phyloP scores from a whole-genome alignment of 2,329 filamentous ascomycete species.

The Tolypocladium inflatum region DNA sequence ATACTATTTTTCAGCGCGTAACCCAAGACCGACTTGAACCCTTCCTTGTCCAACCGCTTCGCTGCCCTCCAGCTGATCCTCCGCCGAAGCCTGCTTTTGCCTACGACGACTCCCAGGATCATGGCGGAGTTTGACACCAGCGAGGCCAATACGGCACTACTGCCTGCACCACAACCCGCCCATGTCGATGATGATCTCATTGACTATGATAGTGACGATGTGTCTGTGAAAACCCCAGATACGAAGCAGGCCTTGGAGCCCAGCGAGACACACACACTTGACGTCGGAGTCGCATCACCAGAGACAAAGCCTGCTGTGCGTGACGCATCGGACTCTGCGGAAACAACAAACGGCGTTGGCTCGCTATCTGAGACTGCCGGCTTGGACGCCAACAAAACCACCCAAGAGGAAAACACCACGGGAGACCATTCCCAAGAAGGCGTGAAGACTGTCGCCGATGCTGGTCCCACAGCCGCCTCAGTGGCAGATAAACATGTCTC shows the following conservation, averaged over 20 bases:
- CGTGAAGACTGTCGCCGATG: not conserved
- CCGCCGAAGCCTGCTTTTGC: not conserved
- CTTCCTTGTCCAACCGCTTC: not conserved
- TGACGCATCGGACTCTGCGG: not conserved
- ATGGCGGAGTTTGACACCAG: constrained; percentile 21
- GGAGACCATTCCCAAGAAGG: not conserved
- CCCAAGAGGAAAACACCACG: not conserved
- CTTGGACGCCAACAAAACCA: not conserved
- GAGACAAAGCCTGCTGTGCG: not conserved
- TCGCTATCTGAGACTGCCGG: not conserved
- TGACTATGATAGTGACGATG: constrained; percentile 24
- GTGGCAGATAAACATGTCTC: not conserved
- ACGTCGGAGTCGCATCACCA: not conserved
- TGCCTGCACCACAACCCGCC: constrained; percentile 10
- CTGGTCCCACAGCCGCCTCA: not conserved
- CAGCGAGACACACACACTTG: not conserved
- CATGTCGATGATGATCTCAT: constrained; percentile 24
- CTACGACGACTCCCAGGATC: not conserved
- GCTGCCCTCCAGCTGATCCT: not conserved
- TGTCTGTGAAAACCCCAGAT: not conserved
- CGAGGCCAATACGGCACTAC: constrained; percentile 18
- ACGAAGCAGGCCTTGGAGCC: not conserved
- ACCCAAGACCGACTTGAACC: not conserved
- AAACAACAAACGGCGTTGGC: not conserved
- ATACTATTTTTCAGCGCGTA: not conserved